Percentiles rank a stretch among this genome's conserved stretches.
These are phyloP conservation scores for Ogataea henricii DNA, from an alignment of 805 yeast species.

Conservation along the genomic window DNA sequence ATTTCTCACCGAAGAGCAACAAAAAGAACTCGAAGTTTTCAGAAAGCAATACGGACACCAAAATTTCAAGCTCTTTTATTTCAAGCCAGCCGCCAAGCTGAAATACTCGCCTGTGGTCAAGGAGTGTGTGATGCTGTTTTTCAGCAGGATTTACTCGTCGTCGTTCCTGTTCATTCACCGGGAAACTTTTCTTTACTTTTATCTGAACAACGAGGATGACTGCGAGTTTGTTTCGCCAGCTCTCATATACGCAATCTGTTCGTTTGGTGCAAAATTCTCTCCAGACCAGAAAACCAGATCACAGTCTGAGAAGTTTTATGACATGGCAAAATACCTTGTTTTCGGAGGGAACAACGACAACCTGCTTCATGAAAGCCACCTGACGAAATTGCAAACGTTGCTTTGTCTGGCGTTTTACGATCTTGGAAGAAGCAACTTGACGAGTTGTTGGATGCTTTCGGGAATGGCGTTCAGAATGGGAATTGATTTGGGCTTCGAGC, in stretches of 20 bases:
- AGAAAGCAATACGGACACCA: slow-evolving; percentile 12
- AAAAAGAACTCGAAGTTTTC: slow-evolving; percentile 11
- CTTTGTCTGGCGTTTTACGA: slow-evolving; percentile 62
- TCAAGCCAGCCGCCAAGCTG: slow-evolving; percentile 6
- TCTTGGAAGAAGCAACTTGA: slow-evolving; percentile 51
- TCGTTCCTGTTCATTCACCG: slow-evolving; percentile 59
- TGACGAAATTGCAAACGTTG: slow-evolving; percentile 58
- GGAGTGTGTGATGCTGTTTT: slow-evolving; percentile 32
- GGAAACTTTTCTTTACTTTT: slow-evolving; percentile 60
- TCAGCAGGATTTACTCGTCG: slow-evolving; percentile 63
- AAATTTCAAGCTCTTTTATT: slow-evolving; percentile 10
- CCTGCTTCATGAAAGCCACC: slow-evolving; percentile 44
- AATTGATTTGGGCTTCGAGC: slow-evolving; percentile 62
- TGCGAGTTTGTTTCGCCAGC: slow-evolving; percentile 55
- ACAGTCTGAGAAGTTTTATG: slow-evolving; percentile 47
- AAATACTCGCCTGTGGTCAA: slow-evolving; percentile 9
- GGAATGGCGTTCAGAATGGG: slow-evolving; percentile 70
- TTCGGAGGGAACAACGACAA: slow-evolving; percentile 29
- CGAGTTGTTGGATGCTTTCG: slow-evolving; percentile 62
- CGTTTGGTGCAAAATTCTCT: slow-evolving; percentile 55
- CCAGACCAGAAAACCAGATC: slow-evolving; percentile 43
- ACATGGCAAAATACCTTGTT: slow-evolving; percentile 46
- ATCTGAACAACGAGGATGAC: slow-evolving; percentile 52
- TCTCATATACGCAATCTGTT: slow-evolving; percentile 56
- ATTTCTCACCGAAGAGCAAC: slow-evolving; percentile 4